These are phyloP conservation scores for Fagus sylvatica DNA, from an alignment of 306 rosid genomes.

Conservation along the genomic window DNA sequence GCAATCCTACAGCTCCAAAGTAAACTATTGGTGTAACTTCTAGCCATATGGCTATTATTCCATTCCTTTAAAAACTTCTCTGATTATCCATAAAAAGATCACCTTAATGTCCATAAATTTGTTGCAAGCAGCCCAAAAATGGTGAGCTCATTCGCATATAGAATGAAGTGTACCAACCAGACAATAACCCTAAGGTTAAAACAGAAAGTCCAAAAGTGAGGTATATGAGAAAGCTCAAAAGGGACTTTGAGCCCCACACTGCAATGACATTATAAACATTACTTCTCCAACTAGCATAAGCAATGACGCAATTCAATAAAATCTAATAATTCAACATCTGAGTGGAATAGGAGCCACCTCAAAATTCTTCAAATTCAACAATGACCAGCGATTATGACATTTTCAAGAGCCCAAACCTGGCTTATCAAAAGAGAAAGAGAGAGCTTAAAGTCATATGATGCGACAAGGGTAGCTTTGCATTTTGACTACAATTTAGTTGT, in stretches of 20 bases:
- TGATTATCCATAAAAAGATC: conserved; percentile 8
- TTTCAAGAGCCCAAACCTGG: conserved; percentile 9
- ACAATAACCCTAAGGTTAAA: conserved; percentile 2
- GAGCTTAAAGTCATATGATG: background rate
- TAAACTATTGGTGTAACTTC: too few relatives aligned
- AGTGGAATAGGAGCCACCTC: conserved; percentile 17
- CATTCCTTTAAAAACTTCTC: background rate
- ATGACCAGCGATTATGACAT: conserved; percentile 15
- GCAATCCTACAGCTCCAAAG: too few relatives aligned
- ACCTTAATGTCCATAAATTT: background rate
- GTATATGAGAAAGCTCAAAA: background rate
- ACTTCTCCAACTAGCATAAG: background rate
- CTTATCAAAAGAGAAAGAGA: background rate
- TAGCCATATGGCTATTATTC: background rate
- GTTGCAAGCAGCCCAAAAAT: conserved; percentile 3
- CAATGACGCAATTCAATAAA: background rate
- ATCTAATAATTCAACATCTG: background rate
- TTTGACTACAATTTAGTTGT: background rate
- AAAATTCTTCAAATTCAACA: conserved; percentile 26
- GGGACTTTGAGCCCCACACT: background rate
- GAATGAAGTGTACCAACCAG: conserved; percentile 8
- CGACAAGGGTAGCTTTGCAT: background rate
- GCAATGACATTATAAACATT: conserved; percentile 6
- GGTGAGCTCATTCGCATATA: background rate
- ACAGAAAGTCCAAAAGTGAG: conserved; percentile 13